Percentiles rank a stretch among this genome's conserved stretches.
Conservation (phyloP, 768 basidiomycete species). For the Suillus subluteus region DNA sequence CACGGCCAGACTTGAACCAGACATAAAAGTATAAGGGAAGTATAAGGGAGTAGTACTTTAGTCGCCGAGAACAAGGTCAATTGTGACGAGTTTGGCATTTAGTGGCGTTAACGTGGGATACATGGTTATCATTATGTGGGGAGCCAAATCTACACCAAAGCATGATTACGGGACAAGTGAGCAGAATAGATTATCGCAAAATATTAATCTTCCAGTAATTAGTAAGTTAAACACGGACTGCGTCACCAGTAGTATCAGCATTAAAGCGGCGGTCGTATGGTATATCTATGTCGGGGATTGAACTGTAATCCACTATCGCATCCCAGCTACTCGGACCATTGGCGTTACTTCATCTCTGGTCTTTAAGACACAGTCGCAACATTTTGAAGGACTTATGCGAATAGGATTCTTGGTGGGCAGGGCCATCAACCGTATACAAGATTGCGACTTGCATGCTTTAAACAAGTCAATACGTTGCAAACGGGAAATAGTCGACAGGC, state of each 20-base stretch:
- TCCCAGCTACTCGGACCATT: conserved; percentile 10
- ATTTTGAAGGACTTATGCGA: conserved; percentile 60
- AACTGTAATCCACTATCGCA: conserved; percentile 5
- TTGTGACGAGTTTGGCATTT: conserved; percentile 1
- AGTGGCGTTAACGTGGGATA: background rate
- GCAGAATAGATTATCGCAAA: conserved; percentile 1
- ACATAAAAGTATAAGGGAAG: background rate
- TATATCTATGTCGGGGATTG: conserved; percentile 9
- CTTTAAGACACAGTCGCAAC: conserved; percentile 39
- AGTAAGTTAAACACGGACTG: conserved; percentile 3
- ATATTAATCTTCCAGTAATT: background rate
- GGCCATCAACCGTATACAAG: conserved; percentile 68
- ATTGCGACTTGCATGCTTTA: conserved; percentile 56
- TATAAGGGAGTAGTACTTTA: background rate
- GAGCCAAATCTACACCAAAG: background rate
- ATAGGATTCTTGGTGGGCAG: conserved; percentile 73
- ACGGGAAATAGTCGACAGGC: conserved; percentile 13
- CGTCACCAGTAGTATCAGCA: conserved; percentile 28
- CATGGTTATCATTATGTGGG: background rate
- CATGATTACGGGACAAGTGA: background rate
- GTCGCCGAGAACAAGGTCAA: background rate
- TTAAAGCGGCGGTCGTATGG: conserved; percentile 3
- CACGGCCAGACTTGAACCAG: background rate
- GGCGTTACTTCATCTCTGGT: conserved; percentile 23
- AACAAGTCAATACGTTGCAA: conserved; percentile 1